phyloP scores from a whole-genome alignment of 208 protist genomes.

The Leishmania amazonensis region DNA sequence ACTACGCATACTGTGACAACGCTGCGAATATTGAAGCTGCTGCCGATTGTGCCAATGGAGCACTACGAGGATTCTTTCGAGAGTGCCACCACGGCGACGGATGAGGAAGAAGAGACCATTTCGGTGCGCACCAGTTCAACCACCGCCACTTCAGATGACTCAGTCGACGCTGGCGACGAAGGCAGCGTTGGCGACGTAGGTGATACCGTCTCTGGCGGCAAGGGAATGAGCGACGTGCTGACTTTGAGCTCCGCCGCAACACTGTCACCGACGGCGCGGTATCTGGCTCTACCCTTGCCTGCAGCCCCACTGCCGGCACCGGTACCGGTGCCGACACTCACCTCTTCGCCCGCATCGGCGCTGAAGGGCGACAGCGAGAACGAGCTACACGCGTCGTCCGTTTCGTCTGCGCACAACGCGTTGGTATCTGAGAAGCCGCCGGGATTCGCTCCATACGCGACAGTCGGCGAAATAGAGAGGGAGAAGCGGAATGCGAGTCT shows the following conservation, averaged over 20 bases:
- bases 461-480: background rate
- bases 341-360: background rate
- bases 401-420: background rate
- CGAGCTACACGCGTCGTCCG: background rate
- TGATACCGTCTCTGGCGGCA: background rate
- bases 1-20: background rate
- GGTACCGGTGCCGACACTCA: background rate
- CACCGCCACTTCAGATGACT: background rate
- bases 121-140: constrained; percentile 1
- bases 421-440: background rate
- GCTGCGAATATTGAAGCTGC: background rate
- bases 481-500: background rate
- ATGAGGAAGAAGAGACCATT: constrained; percentile 5
- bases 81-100: constrained; percentile 30
- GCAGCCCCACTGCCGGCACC: background rate
- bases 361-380: background rate
- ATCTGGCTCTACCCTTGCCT: background rate
- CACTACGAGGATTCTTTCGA: constrained; percentile 80
- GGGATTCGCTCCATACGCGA: background rate
- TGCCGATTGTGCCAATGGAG: constrained; percentile 35
- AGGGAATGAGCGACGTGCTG: background rate
- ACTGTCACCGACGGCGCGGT: background rate
- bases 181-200: background rate
- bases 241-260: background rate
- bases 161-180: background rate